phyloP scores from a whole-genome alignment of 257 asterid species.

The Plectranthus barbatus region DNA sequence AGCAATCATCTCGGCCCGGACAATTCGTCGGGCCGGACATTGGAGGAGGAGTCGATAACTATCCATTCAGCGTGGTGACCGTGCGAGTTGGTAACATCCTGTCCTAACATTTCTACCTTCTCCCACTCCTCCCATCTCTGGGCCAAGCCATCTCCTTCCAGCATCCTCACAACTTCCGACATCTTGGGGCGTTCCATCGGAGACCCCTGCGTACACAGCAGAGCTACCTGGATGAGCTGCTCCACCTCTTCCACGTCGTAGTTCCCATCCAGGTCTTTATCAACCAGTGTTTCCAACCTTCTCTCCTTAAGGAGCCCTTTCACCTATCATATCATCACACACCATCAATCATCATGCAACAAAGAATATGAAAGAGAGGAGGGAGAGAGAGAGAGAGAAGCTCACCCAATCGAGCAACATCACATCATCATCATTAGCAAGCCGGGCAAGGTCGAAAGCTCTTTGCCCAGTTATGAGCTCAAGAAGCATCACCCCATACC shows the following conservation, averaged over 20 bases:
- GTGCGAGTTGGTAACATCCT: slow-evolving; percentile 37
- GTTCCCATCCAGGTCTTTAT: slow-evolving; percentile 59
- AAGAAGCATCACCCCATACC: slow-evolving; percentile 93
- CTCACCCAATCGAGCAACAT: slow-evolving; percentile 95
- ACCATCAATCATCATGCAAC: no score
- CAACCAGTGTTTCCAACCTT: slow-evolving; percentile 66
- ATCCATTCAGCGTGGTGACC: slow-evolving; percentile 54
- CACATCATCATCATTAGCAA: slow-evolving; percentile 83
- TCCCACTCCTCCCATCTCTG: slow-evolving; percentile 99
- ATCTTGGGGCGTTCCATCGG: no score
- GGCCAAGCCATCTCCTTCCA: slow-evolving; percentile 85
- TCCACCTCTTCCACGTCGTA: slow-evolving; percentile 76
- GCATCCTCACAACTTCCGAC: slow-evolving; percentile 92
- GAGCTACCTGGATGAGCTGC: no score
- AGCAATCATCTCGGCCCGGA: slow-evolving; percentile 72
- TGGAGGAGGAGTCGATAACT: slow-evolving; percentile 52
- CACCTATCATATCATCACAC: no score
- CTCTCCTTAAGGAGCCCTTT: no score
- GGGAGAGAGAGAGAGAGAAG: background rate
- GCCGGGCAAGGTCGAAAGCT: slow-evolving; percentile 88
- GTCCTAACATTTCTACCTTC: slow-evolving; percentile 74
- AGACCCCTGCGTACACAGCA: no score
- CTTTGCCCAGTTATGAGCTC: slow-evolving; percentile 93
- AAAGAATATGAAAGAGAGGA: no score
- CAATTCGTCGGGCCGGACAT: slow-evolving; percentile 67